A percentile compares a stretch with the other conserved stretches of the same genome.
Evolutionary conservation across 2,329 filamentous ascomycete species (phyloP).

Genomic region (Fusarium subglutinans): DNA sequence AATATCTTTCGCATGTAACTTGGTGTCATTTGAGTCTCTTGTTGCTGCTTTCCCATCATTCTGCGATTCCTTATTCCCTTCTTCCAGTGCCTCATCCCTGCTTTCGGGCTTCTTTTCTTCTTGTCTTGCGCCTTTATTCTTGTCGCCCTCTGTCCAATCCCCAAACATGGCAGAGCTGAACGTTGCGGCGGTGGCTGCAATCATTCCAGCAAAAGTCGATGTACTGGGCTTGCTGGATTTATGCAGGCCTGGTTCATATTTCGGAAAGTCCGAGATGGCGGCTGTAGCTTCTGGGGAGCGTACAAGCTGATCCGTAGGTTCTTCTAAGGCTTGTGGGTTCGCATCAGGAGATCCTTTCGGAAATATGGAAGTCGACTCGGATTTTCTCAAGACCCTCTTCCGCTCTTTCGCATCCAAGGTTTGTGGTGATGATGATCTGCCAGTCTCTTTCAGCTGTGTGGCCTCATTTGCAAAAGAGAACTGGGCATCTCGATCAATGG

Average conservation of each 20-base stretch:
- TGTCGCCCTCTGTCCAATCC: conserved; percentile 46
- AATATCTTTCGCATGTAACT: background rate
- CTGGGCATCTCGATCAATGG: background rate
- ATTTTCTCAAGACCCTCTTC: conserved; percentile 31
- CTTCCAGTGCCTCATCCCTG: background rate
- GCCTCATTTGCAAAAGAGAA: background rate
- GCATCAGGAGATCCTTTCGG: conserved; percentile 8
- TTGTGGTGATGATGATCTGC: background rate
- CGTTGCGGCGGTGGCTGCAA: conserved; percentile 35
- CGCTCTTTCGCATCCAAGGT: conserved; percentile 44
- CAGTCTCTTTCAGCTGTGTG: background rate
- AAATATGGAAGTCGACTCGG: background rate
- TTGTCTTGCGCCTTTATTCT: conserved; percentile 51
- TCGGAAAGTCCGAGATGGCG: background rate
- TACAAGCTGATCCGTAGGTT: background rate
- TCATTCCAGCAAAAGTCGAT: conserved; percentile 19
- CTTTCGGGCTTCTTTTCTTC: conserved; percentile 2
- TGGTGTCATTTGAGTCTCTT: background rate
- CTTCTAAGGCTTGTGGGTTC: conserved; percentile 3
- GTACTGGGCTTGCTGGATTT: conserved; percentile 1
- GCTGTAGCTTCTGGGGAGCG: background rate
- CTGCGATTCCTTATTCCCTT: background rate
- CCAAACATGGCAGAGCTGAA: conserved; percentile 25
- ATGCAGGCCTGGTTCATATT: background rate
- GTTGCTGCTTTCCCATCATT: background rate